phyloP scores from a whole-genome alignment of 1,284 basidiomycete genomes.

The Schizopora paradoxa region DNA sequence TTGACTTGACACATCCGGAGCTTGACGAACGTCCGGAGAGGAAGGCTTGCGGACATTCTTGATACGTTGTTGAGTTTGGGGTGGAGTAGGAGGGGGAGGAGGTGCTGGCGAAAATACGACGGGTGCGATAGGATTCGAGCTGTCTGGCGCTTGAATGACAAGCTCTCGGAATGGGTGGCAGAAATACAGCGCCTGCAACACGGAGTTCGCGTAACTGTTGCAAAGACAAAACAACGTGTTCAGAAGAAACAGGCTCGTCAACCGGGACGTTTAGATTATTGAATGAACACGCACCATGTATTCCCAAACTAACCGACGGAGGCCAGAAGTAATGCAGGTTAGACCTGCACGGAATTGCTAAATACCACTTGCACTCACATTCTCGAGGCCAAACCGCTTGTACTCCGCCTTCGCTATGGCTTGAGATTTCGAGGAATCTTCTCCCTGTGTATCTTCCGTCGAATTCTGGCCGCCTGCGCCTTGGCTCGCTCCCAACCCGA shows the following conservation, averaged over 20 bases:
- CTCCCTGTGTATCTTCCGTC: slow-evolving; percentile 23
- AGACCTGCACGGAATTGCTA: too few species aligned
- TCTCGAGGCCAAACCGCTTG: slow-evolving; percentile 89
- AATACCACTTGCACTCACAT: slow-evolving; percentile 53
- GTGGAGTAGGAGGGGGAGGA: slow-evolving; percentile 24
- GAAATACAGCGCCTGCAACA: slow-evolving; percentile 92
- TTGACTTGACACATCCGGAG: slow-evolving; percentile 22
- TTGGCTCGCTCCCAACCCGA: slow-evolving; percentile 18
- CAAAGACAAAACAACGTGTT: slow-evolving; percentile 23
- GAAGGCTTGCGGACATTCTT: slow-evolving; percentile 34
- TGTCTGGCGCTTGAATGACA: slow-evolving; percentile 53
- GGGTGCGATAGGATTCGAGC: slow-evolving; percentile 27
- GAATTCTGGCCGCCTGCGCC: slow-evolving; percentile 22
- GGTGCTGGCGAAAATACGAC: slow-evolving; percentile 17
- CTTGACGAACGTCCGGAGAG: slow-evolving; percentile 26
- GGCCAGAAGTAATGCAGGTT: too few species aligned
- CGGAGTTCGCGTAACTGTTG: slow-evolving; percentile 91
- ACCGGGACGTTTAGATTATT: slow-evolving; percentile 6
- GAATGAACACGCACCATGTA: slow-evolving; percentile 55
- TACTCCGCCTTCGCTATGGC: slow-evolving; percentile 54
- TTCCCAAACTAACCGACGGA: slow-evolving; percentile 63
- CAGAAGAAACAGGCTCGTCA: slow-evolving; percentile 15
- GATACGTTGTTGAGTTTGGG: slow-evolving; percentile 21
- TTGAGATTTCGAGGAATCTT: slow-evolving; percentile 26
- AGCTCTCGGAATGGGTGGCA: slow-evolving; percentile 79